Conservation (phyloP, 371 early-diverging fungal genomes). For the Rhizopus sp. region DNA sequence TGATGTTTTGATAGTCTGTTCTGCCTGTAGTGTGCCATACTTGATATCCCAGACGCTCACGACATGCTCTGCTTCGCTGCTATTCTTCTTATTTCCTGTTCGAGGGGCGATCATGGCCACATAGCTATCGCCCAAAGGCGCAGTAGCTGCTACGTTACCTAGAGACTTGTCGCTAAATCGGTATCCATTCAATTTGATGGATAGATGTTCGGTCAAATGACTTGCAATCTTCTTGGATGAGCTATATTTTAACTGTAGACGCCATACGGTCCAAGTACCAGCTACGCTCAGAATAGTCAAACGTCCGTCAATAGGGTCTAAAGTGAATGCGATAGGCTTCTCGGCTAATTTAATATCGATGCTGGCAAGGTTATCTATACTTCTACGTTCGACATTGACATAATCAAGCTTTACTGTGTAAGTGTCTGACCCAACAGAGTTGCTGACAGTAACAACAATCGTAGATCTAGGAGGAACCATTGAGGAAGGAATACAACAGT, state of each 20-base stretch:
- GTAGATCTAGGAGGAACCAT: slow-evolving; percentile 53
- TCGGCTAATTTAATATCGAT: slow-evolving; percentile 34
- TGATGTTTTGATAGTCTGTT: slow-evolving; percentile 32
- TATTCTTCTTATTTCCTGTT: slow-evolving; percentile 29
- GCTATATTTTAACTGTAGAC: slow-evolving; percentile 36
- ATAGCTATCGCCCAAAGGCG: slow-evolving; percentile 54
- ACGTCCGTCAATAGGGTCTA: slow-evolving; percentile 50
- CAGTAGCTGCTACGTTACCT: slow-evolving; percentile 32
- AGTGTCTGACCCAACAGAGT: slow-evolving; percentile 15
- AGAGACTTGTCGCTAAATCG: slow-evolving; percentile 24
- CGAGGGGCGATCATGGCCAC: slow-evolving; percentile 57
- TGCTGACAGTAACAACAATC: slow-evolving; percentile 45
- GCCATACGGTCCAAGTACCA: slow-evolving; percentile 44
- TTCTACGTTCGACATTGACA: slow-evolving; percentile 55
- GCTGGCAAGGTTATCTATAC: slow-evolving; percentile 35
- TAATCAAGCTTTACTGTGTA: slow-evolving; percentile 44
- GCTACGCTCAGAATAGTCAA: slow-evolving; percentile 40
- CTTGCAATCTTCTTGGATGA: slow-evolving; percentile 36
- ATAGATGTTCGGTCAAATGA: slow-evolving; percentile 25
- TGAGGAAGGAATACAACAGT: slow-evolving; percentile 50
- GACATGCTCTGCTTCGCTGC: slow-evolving; percentile 46
- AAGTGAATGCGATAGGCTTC: slow-evolving; percentile 50
- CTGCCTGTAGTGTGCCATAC: slow-evolving; percentile 71
- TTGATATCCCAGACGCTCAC: slow-evolving; percentile 73
- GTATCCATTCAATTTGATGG: slow-evolving; percentile 32